Base-by-base conservation (phyloP, 2,329 filamentous ascomycete genomes). In the Sarocladium strictum region DNA sequence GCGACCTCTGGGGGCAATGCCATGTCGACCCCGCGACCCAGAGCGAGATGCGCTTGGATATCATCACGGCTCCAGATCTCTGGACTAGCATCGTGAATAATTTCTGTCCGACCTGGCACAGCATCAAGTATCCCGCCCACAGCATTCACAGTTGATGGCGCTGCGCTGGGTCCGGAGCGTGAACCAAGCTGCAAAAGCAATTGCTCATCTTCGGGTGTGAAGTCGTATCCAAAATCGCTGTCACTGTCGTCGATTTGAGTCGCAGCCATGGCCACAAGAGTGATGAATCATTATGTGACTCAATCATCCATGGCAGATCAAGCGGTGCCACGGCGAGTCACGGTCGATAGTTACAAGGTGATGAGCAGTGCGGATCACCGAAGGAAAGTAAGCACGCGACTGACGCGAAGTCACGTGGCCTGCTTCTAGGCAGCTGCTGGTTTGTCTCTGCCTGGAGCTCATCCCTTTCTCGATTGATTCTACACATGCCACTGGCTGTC, bases 201-300 rank as follows among this genome's bases (percentile, higher is more conserved):
- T 38, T 72, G 60, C 56, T 79, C 76, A 27, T 79, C 76, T 26
- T 79, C 76, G 1, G 64, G 58, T 2, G 74, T 73, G 41, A 77
- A 66, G 58, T 78, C 72, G 60, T 75, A 77, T 55, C 68, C 73
- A 63, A 74, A 78, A 41, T 77, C 73, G 59, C 66, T 69, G 58
- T 74, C 71, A 57, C 64, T 68, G 57, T 71, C 69, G 23, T 27
- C 33, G 23, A n/a, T 23, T 19, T 19, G 5, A 12, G 35, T 12
- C 6, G 50, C 29, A 21, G 38, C 57, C 57, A 56, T 58, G 32
- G 21, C 41, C 51, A 14, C 40, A n/a, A 26, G 35, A 26, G n/a
- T 54, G 27, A 27, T 49, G 53, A 54, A 35, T 54, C 53, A 54
- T 54, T 2, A 54, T 37, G 41, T 33, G 50, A 38, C 15, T 6